Base-by-base conservation (phyloP, 441 rosid genomes). In the Pelargonium myrrhifolium region DNA sequence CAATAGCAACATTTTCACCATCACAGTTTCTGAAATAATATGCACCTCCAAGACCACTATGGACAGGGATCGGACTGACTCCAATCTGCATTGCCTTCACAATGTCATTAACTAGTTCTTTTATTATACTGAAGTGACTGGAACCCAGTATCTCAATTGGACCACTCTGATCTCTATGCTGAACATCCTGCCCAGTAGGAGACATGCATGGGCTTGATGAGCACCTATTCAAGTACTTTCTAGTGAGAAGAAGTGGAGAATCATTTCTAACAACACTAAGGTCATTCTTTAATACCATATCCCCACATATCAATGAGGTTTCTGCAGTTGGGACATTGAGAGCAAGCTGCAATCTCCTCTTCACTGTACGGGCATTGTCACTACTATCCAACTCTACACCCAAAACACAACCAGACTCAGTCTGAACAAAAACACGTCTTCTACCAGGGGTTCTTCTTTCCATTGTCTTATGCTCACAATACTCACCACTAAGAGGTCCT, bases 141-240 rank as follows among this genome's bases (percentile, higher is more conserved):
- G 49, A 65, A 53, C 65, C 68, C 47, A 73, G 56, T 73, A 73
- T 43, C 67, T 73, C 76, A 63, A 73, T 56, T 0, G 72, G 72
- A 68, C 65, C 76, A 17, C 76, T 68, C 60, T 26, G 65, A 63
- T 73, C 76, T 39, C 65, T 42, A 58, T 18, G 76, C 45, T 68
- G 76, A 28, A 73, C 72, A 42, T 68, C 76, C 15, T 68, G 64
- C 20, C 72, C 76, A 14, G 68, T 73, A 17, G 72, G 76, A 24
- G 76, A 73, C 68, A 73, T 71, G 42, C 76, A 68, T 12, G 76
- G 76, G n/a, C 68, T 67, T 6, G 76, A 73, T 14, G 60, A 39
- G 40, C 76, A 63, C 55, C 76, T 64, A 31, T 67, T 67, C 64
- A 67, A 59, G 5, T 22, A 55, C 49, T 51, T 73, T 61, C 65